Conservation (phyloP, 768 basidiomycete genomes). For the Suillus fuscotomentosus region DNA sequence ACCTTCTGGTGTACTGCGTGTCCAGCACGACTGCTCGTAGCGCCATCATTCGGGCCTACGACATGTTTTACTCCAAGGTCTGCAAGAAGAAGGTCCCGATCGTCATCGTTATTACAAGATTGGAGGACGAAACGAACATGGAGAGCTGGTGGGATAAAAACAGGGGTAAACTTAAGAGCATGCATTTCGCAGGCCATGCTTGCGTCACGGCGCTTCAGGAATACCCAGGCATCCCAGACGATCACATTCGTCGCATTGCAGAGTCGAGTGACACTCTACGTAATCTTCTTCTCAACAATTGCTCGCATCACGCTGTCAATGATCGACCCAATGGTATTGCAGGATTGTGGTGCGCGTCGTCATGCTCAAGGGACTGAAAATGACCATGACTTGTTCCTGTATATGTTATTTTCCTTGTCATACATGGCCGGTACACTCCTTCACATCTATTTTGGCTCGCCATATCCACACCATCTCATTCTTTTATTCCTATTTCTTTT, state of each 20-base stretch:
- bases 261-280: constrained; percentile 21
- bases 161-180: constrained; percentile 26
- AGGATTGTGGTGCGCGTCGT: too few species aligned
- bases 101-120: constrained; percentile 35
- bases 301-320: background rate
- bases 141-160: constrained; percentile 34
- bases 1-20: constrained; percentile 29
- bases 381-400: too few species aligned
- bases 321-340: too few species aligned
- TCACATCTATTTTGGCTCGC: too few species aligned
- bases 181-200: constrained; percentile 38
- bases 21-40: constrained; percentile 30
- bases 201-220: constrained; percentile 38
- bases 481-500: too few species aligned
- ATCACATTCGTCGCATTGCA: background rate
- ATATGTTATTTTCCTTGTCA: too few species aligned
- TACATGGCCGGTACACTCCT: too few species aligned
- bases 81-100: constrained; percentile 38
- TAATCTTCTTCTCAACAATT: constrained; percentile 23
- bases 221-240: constrained; percentile 1
- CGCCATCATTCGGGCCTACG: constrained; percentile 32
- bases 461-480: too few species aligned
- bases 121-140: constrained; percentile 34
- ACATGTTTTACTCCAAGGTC: constrained; percentile 35
- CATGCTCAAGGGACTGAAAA: too few species aligned